Conservation (phyloP, 768 basidiomycete species). For the Agrocybe chaxingu region DNA sequence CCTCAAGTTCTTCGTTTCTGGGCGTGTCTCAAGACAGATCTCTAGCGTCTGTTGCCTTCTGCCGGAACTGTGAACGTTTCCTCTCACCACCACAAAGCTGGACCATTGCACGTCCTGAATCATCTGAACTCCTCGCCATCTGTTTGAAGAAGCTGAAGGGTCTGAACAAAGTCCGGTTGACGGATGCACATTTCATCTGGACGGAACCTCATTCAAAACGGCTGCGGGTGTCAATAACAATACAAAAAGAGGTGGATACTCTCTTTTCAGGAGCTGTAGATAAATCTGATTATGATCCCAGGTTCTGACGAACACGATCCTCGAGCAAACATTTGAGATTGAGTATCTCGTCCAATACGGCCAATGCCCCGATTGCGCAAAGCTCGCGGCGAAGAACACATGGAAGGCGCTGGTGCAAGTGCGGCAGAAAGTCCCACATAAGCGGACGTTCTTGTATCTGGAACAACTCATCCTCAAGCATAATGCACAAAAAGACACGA, state of each 20-base stretch:
- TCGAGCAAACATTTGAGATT: slow-evolving; percentile 97
- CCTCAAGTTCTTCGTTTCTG: slow-evolving; percentile 2
- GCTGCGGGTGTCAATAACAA: slow-evolving; percentile 87
- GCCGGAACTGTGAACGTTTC: slow-evolving; percentile 95
- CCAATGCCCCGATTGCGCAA: slow-evolving; percentile 93
- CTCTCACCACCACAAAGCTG: slow-evolving; percentile 87
- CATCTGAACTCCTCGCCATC: slow-evolving; percentile 88
- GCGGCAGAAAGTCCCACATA: slow-evolving; percentile 98
- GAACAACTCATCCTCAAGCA: slow-evolving; percentile 98
- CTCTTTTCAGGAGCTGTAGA: not conserved
- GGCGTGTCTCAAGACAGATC: not conserved
- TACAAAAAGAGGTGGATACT: slow-evolving; percentile 86
- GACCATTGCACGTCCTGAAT: slow-evolving; percentile 85
- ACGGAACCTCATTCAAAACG: slow-evolving; percentile 98
- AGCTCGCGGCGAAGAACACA: slow-evolving; percentile 95
- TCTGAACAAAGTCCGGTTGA: slow-evolving; percentile 88
- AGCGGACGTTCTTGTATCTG: slow-evolving; percentile 95
- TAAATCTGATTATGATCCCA: slow-evolving; percentile 5
- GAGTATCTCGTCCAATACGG: slow-evolving; percentile 93
- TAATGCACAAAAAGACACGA: slow-evolving; percentile 94
- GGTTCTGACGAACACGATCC: slow-evolving; percentile 92
- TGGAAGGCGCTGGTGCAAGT: slow-evolving; percentile 99
- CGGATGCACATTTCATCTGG: slow-evolving; percentile 99
- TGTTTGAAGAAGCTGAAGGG: slow-evolving; percentile 96
- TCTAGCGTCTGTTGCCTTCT: slow-evolving; percentile 85